These are phyloP conservation scores for Hanseniaspora taiwanica DNA, from an alignment of 805 yeast genomes.

Conservation along the genomic window DNA sequence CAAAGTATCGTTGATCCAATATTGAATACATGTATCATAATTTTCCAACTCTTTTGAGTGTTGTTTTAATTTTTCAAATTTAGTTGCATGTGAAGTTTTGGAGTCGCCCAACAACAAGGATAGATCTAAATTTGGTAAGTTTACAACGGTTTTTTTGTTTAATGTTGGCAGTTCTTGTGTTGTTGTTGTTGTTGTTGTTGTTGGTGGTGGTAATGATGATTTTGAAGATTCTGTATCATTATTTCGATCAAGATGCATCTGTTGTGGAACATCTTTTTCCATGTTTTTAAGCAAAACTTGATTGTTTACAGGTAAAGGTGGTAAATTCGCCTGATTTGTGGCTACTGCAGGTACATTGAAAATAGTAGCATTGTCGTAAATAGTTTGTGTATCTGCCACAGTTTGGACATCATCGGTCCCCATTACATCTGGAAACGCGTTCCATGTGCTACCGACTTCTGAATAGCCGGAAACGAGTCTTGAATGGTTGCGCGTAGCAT, in stretches of 20 bases:
- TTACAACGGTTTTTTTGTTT: slow-evolving; percentile 28
- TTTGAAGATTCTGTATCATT: not conserved
- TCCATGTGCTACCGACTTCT: slow-evolving; percentile 23
- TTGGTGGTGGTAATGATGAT: no score
- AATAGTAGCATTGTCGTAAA: slow-evolving; percentile 24
- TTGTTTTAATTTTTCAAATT: slow-evolving; percentile 14
- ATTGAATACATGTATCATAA: slow-evolving; percentile 43
- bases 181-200: no score
- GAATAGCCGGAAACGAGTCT: slow-evolving; percentile 20
- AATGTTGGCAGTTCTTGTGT: slow-evolving; percentile 25
- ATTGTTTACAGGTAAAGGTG: slow-evolving; percentile 20
- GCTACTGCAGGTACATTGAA: slow-evolving; percentile 24
- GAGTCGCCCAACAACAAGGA: slow-evolving; percentile 24
- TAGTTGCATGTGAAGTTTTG: slow-evolving; percentile 12
- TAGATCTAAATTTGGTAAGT: slow-evolving; percentile 29
- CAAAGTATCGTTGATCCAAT: slow-evolving; percentile 34
- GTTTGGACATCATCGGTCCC: slow-evolving; percentile 16
- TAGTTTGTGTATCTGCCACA: slow-evolving; percentile 19
- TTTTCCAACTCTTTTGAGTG: slow-evolving; percentile 27
- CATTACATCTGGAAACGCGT: slow-evolving; percentile 22
- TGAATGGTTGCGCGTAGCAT: slow-evolving; percentile 17
- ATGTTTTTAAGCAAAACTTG: not conserved
- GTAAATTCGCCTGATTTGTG: slow-evolving; percentile 15
- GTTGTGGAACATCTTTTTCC: not conserved
- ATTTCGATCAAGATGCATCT: not conserved